Conservation (phyloP, 2,329 filamentous ascomycete genomes). For the Pseudogymnoascus destructans region DNA sequence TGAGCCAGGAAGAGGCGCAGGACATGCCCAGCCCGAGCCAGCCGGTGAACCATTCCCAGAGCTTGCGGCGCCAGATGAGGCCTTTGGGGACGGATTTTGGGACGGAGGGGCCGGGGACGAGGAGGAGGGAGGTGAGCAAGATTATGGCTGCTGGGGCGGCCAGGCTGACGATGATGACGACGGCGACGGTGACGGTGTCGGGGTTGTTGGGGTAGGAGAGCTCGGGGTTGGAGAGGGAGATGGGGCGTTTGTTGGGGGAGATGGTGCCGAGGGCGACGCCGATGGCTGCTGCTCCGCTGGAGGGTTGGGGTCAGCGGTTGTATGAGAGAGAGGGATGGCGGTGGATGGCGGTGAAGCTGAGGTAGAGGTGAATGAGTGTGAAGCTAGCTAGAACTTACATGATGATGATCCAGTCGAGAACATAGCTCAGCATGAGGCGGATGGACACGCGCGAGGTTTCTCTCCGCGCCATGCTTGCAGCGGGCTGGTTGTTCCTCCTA, state of each 20-base stretch:
- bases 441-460: conserved; percentile 16
- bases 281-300: conserved; percentile 41
- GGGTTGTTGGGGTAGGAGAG: conserved; percentile 64
- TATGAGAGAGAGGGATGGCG: no score
- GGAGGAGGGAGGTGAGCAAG: conserved; percentile 49
- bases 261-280: conserved; percentile 46
- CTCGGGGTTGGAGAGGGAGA: conserved; percentile 57
- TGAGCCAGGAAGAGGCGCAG: conserved; percentile 59
- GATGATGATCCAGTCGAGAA: conserved; percentile 62
- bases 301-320: conserved; percentile 9
- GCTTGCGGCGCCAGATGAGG: conserved; percentile 63
- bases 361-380: background rate
- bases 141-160: conserved; percentile 56
- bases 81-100: conserved; percentile 46
- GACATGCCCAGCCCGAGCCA: conserved; percentile 71
- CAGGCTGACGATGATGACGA: conserved; percentile 51
- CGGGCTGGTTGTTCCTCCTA: background rate
- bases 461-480: background rate
- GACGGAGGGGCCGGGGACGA: conserved; percentile 61
- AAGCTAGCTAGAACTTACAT: conserved; percentile 30
- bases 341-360: background rate
- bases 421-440: conserved; percentile 47
- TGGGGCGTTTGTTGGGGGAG: conserved; percentile 54
- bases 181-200: conserved; percentile 58
- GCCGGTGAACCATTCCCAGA: conserved; percentile 83